These are phyloP conservation scores for Fusarium sp. DNA, from an alignment of 2,329 filamentous ascomycete species.

Conservation along the genomic window DNA sequence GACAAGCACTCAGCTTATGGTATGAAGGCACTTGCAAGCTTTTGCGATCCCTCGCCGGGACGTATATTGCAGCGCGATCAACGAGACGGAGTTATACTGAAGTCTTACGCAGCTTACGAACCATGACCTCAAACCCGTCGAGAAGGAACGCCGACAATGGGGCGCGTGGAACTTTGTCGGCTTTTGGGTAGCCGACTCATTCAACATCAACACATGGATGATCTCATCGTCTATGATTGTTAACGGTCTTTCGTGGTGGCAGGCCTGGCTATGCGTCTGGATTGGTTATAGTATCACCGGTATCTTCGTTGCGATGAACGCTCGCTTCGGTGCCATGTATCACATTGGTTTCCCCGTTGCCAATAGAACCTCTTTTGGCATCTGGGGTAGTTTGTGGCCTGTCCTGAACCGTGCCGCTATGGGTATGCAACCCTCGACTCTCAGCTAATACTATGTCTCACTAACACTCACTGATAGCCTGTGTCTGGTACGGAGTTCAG, in stretches of 20 bases:
- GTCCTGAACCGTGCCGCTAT: constrained; percentile 91
- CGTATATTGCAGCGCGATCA: constrained; percentile 8
- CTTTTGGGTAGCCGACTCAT: constrained; percentile 88
- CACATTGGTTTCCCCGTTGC: constrained; percentile 92
- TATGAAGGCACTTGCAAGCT: constrained; percentile 52
- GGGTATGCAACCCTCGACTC: constrained; percentile 57
- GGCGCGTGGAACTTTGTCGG: constrained; percentile 89
- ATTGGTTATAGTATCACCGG: constrained; percentile 85
- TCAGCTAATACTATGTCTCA: neutral
- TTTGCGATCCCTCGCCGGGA: neutral
- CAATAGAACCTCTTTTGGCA: constrained; percentile 83
- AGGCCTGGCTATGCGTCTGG: constrained; percentile 91
- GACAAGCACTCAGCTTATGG: constrained; percentile 84
- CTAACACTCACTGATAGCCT: constrained; percentile 63
- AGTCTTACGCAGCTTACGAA: constrained; percentile 76
- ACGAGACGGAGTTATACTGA: constrained; percentile 34
- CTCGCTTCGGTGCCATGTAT: constrained; percentile 87
- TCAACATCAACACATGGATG: constrained; percentile 97
- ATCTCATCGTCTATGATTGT: constrained; percentile 88
- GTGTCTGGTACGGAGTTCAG: constrained; percentile 91
- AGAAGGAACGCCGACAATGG: constrained; percentile 86
- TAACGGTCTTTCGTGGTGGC: constrained; percentile 88
- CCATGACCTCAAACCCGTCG: constrained; percentile 85
- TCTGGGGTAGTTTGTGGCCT: constrained; percentile 92
- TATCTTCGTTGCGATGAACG: constrained; percentile 82